Base-by-base conservation (phyloP, 768 basidiomycete species). In the Hydnomerulius pinastri region DNA sequence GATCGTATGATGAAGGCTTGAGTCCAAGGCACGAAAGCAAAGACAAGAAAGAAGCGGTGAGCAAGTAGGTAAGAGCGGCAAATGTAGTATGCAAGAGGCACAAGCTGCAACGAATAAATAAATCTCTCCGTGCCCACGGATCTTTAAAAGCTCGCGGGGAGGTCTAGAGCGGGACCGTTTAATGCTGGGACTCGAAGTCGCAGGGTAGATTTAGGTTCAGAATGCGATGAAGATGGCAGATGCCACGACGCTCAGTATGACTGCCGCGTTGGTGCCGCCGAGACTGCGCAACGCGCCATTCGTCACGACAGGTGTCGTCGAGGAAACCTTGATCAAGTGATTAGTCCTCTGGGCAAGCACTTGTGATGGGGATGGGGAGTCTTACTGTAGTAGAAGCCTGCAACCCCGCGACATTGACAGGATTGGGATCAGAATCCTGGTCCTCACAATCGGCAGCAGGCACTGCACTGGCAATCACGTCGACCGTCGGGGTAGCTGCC, bases 261-360 rank as follows among this genome's bases (percentile, higher is more conserved):
- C 20, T 4, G 28, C 47, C 1, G 37, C 28, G 11, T 40, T 52
- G 30, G 48, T 32, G 6, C 58, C 35, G 10, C 51, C 43, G 15
- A 58, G 23, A 23, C 12, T 11, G 51, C 47, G 51, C 18, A 45
- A 39, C 13, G 63, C 59, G 37, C 53, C 62, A 7, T 23, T 61
- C 6, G 44, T 51, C 21, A 50, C 43, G 8, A 33, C 23, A 6
- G n/a, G 28, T 17, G 53, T 33, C 12, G 43, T 37, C 21, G 42
- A 21, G 18, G 48, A n/a, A n/a, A n/a, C n/a, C n/a, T n/a, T n/a
- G n/a, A n/a, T n/a, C n/a, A n/a, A n/a, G n/a, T n/a, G n/a, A n/a
- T n/a, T n/a, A n/a, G n/a, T n/a, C n/a, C n/a, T n/a, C n/a, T n/a
- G n/a, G n/a, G n/a, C n/a, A n/a, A n/a, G n/a, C n/a, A n/a, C n/a